Conservation (phyloP, 768 basidiomycete species). For the Hirschioporus abietinus region DNA sequence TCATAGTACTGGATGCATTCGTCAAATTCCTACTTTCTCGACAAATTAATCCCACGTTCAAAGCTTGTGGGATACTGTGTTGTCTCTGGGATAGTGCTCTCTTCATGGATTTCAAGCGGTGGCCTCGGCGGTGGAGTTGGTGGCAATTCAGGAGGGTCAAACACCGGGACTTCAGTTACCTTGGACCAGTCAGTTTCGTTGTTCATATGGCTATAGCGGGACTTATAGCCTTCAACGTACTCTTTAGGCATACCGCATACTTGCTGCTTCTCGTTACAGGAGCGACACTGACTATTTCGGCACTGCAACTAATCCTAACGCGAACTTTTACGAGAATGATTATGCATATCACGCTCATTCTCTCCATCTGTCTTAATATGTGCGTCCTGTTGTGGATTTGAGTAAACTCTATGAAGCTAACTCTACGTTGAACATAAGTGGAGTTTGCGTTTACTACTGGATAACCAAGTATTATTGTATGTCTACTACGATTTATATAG, state of each 20-base stretch:
- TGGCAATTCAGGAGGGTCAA: conserved; percentile 40
- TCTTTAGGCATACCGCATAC: conserved; percentile 60
- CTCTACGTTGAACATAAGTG: conserved; percentile 33
- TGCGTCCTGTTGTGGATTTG: conserved; percentile 26
- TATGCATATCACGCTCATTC: conserved; percentile 70
- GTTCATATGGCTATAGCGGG: background rate
- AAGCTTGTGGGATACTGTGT: conserved; percentile 67
- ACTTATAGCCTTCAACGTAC: background rate
- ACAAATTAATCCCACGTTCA: background rate
- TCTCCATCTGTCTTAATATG: conserved; percentile 62
- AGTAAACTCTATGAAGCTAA: background rate
- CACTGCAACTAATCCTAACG: conserved; percentile 61
- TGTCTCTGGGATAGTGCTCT: conserved; percentile 59
- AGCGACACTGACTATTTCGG: conserved; percentile 60
- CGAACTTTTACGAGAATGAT: conserved; percentile 68
- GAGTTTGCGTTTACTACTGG: conserved; percentile 72
- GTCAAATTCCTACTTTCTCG: background rate
- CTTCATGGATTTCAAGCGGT: conserved; percentile 54
- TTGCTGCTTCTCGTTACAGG: conserved; percentile 72
- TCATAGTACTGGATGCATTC: background rate
- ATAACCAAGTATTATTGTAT: conserved; percentile 63
- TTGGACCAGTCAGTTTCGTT: conserved; percentile 51
- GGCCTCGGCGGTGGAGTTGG: conserved; percentile 76
- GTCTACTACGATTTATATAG: conserved; percentile 26
- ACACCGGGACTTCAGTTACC: conserved; percentile 53